Evolutionary conservation across 2,329 filamentous ascomycete species (phyloP).

Genomic region (Bertia moriformis): DNA sequence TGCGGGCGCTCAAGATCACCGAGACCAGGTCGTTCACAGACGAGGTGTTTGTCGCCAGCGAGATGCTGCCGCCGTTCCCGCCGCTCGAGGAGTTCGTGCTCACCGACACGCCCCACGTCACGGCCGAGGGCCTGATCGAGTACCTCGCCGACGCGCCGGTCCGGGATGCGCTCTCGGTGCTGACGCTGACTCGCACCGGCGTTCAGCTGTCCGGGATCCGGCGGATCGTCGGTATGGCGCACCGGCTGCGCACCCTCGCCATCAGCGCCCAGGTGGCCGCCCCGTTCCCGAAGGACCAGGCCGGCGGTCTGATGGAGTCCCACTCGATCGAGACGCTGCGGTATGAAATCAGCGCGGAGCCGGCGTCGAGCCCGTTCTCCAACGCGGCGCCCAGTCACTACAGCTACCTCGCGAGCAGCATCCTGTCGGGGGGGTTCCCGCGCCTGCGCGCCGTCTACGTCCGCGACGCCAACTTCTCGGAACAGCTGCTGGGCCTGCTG

Average conservation of each 20-base stretch:
- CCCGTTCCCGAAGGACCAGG: constrained; percentile 23
- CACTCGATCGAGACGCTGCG: constrained; percentile 57
- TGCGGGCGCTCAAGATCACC: constrained; percentile 63
- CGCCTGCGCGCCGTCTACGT: constrained; percentile 68
- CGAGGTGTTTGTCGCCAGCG: constrained; percentile 54
- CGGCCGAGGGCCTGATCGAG: constrained; percentile 51
- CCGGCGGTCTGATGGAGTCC: constrained; percentile 40
- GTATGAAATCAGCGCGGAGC: constrained; percentile 62
- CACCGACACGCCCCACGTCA: constrained; percentile 57
- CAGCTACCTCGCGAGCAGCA: constrained; percentile 69
- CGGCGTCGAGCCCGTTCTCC: constrained; percentile 39
- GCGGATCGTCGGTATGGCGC: constrained; percentile 40
- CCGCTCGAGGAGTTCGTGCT: constrained; percentile 61
- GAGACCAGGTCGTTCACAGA: constrained; percentile 61
- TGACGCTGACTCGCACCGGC: constrained; percentile 61
- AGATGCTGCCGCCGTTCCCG: constrained; percentile 59
- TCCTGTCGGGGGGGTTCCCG: constrained; percentile 63
- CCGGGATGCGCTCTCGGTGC: constrained; percentile 43
- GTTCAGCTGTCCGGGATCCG: constrained; percentile 49
- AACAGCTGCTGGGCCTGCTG: constrained; percentile 55
- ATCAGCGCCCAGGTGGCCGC: constrained; percentile 33
- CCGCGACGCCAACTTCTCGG: constrained; percentile 69
- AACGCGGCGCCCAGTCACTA: constrained; percentile 55
- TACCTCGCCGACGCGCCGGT: constrained; percentile 52
- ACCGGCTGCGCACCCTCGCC: constrained; percentile 39